Evolutionary conservation across 2,329 filamentous ascomycete species (phyloP), one percentile per base, ranked within the genome.

Genomic region (Ceratocystis destructans): DNA sequence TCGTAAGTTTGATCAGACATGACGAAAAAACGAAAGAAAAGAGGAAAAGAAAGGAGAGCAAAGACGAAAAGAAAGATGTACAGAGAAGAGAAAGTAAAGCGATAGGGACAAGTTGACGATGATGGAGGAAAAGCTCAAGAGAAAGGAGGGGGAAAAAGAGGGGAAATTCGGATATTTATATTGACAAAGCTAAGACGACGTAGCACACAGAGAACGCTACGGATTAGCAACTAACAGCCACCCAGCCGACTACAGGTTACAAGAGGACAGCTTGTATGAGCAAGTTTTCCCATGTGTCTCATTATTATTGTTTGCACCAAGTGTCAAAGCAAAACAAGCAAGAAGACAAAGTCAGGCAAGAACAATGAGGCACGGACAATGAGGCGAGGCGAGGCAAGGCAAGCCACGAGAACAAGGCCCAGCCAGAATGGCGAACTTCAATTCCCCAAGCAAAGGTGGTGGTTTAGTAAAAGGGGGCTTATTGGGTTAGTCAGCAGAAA

Each of bases 1-100:
- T 94, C 90, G 87, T 97, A 97, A 71, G 85, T 89, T 81, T 96
- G 90, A 71, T 87, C 85, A 68, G 86, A 79, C 88, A 92, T 91
- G 31, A 50, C 48, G 53, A 7, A 3, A 10, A 63, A 70, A 66
- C 59, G 25, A 5, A 45, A 44, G 44, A 62, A 20, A 41, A 44
- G 12, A 6, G 64, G 70, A 65, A 62, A 62, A 5, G 25, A 44
- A 62, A 62, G 61, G 20, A 44, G 22, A 5, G 33, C n/a, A 37
- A 62, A 20, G 57, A 62, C 66, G 62, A 61, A 62, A 48, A 66
- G 44, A 57, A 37, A 53, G 28, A 68, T 53, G 31, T 62, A 41
- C 41, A 44, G 25, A 41, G 67, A 22, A 15, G 55, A 7, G 57
- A 41, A n/a, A 6, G 22, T 10, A 62, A 25, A 62, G 61, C 53